Conservation (phyloP, 176 grass and related monocot genomes). For the Olyra latifolia region DNA sequence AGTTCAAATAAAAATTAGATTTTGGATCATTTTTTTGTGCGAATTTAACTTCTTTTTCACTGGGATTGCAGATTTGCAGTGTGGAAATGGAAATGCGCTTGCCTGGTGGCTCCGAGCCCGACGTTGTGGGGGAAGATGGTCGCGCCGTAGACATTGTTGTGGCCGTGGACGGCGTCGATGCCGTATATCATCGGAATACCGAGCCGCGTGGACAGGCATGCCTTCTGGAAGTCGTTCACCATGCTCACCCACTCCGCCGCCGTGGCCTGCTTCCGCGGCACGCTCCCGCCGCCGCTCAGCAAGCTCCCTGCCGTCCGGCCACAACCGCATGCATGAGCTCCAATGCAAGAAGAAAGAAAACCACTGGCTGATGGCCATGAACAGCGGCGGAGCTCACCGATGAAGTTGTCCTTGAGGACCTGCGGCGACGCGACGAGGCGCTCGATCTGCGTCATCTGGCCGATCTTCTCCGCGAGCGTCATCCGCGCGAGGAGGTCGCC, state of each 20-base stretch:
- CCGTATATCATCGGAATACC: conserved; percentile 97
- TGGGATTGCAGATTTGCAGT: no score
- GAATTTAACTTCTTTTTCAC: no score
- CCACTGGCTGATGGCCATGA: background rate
- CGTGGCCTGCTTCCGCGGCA: conserved; percentile 60
- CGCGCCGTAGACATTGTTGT: conserved; percentile 93
- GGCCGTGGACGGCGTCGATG: conserved; percentile 92
- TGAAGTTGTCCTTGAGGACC: conserved; percentile 71
- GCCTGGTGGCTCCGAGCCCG: conserved; percentile 82
- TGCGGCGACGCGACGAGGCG: conserved; percentile 63
- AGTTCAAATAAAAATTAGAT: background rate
- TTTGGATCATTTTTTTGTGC: background rate
- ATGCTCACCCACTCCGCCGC: conserved; percentile 64
- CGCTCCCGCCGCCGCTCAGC: conserved; percentile 90
- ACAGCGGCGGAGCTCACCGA: conserved; percentile 30
- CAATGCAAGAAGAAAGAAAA: background rate
- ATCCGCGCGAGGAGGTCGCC: conserved; percentile 59
- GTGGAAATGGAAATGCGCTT: background rate
- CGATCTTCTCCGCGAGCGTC: conserved; percentile 91
- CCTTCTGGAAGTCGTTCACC: conserved; percentile 72
- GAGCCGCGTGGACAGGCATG: conserved; percentile 63
- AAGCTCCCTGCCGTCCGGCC: conserved; percentile 58
- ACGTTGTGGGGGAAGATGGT: conserved; percentile 98
- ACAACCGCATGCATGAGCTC: background rate
- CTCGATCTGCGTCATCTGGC: conserved; percentile 99